Conservation (phyloP, 768 basidiomycete species). For the Rhizopogon salebrosus region DNA sequence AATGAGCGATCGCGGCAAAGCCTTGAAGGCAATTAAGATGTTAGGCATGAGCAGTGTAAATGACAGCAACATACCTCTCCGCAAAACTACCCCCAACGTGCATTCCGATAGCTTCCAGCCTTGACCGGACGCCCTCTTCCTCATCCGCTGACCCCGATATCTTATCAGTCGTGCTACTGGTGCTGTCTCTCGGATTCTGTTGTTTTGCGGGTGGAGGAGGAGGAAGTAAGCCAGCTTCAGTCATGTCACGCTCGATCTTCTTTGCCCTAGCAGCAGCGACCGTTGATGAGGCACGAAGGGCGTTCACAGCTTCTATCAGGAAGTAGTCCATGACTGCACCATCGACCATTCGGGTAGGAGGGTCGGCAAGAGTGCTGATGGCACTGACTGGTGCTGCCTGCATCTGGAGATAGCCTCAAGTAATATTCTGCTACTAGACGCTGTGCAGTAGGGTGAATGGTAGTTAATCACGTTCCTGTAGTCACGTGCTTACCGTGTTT, state of each 20-base stretch:
- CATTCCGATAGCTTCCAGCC: slow-evolving; percentile 79
- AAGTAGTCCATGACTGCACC: slow-evolving; percentile 79
- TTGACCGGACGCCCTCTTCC: slow-evolving; percentile 60
- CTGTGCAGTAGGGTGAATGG: background rate
- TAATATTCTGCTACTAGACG: background rate
- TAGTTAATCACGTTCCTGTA: no score
- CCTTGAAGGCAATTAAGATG: slow-evolving; percentile 33
- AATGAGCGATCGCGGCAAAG: slow-evolving; percentile 70
- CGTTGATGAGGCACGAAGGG: slow-evolving; percentile 67
- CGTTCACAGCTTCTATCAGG: slow-evolving; percentile 72
- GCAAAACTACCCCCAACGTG: slow-evolving; percentile 85
- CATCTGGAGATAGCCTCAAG: slow-evolving; percentile 21
- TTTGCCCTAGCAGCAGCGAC: slow-evolving; percentile 65
- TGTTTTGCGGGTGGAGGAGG: slow-evolving; percentile 38
- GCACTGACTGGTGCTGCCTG: slow-evolving; percentile 16
- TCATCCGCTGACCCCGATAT: slow-evolving; percentile 38
- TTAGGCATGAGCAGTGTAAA: background rate
- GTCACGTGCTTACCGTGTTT: no score
- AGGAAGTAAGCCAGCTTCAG: slow-evolving; percentile 69
- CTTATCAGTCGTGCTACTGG: slow-evolving; percentile 23
- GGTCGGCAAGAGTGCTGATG: slow-evolving; percentile 59
- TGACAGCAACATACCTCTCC: slow-evolving; percentile 58
- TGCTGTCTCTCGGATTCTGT: slow-evolving; percentile 28
- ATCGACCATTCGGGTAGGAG: slow-evolving; percentile 57
- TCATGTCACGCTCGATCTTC: slow-evolving; percentile 73